Evolutionary conservation across 2,329 filamentous ascomycete species (phyloP).

Genomic region (Xylaria sp.): DNA sequence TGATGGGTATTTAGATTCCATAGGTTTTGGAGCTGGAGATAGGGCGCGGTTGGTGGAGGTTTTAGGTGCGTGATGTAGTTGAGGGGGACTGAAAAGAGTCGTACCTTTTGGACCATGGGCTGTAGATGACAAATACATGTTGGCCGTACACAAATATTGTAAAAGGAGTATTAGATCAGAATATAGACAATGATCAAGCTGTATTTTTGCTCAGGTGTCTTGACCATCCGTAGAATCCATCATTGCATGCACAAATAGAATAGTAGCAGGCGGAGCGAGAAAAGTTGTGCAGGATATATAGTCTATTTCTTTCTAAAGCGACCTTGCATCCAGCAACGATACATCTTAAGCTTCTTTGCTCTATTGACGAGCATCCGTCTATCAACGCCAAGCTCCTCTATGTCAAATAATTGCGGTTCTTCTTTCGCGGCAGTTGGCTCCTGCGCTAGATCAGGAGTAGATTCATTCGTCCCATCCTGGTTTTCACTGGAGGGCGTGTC

Average conservation of each 20-base stretch:
- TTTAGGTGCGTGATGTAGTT: constrained; percentile 53
- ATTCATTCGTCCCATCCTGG: constrained; percentile 42
- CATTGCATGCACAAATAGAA: background rate
- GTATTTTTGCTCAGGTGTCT: background rate
- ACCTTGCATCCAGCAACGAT: constrained; percentile 94
- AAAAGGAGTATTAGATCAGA: background rate
- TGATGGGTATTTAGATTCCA: constrained; percentile 70
- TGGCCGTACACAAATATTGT: background rate
- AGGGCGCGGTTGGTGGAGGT: constrained; percentile 55
- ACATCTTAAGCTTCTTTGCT: constrained; percentile 94
- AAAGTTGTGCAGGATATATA: constrained; percentile 19
- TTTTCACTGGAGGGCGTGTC: constrained; percentile 40
- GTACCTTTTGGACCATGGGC: background rate
- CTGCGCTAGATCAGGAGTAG: constrained; percentile 36
- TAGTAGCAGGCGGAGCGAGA: background rate
- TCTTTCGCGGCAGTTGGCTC: constrained; percentile 31
- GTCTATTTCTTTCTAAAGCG: constrained; percentile 76
- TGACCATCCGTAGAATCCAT: too few species aligned
- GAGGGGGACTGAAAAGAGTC: background rate
- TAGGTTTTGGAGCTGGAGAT: constrained; percentile 65
- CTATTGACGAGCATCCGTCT: constrained; percentile 92
- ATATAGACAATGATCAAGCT: background rate
- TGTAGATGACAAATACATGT: background rate
- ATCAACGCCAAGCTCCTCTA: constrained; percentile 85
- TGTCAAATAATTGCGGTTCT: constrained; percentile 65